Evolutionary conservation across 257 asterid species (phyloP).

Genomic region (Solanum dulcamara): DNA sequence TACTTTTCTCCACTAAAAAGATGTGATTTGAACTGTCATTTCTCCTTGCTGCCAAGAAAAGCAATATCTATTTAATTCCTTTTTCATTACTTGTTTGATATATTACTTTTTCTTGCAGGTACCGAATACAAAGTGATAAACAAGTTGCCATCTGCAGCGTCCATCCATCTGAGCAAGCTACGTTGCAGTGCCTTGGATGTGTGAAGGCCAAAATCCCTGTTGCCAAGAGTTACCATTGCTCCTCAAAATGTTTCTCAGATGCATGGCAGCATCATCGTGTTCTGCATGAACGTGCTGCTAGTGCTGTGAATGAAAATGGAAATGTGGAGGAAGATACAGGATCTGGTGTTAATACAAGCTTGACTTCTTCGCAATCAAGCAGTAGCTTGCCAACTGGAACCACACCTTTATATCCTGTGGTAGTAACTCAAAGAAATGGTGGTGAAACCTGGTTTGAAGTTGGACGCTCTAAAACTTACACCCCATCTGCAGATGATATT

Average conservation of each 20-base stretch:
- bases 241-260: constrained; percentile 81
- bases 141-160: constrained; percentile 79
- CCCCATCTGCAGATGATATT: constrained; percentile 88
- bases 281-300: constrained; percentile 88
- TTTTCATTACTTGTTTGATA: background rate
- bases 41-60: background rate
- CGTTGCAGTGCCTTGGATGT: constrained; percentile 87
- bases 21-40: background rate
- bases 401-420: constrained; percentile 55
- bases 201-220: constrained; percentile 78
- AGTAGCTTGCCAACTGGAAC: constrained; percentile 48
- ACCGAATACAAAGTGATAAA: constrained; percentile 85
- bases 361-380: constrained; percentile 45
- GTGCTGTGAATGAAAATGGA: constrained; percentile 60
- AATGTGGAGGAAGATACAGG: constrained; percentile 85
- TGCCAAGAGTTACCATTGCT: constrained; percentile 86
- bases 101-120: constrained; percentile 40
- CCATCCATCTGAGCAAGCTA: constrained; percentile 95
- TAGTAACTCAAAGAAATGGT: constrained; percentile 64
- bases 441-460: constrained; percentile 96
- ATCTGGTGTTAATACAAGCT: constrained; percentile 26
- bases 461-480: constrained; percentile 66
- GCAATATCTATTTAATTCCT: background rate
- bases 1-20: background rate
- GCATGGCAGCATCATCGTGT: constrained; percentile 96